Base-by-base conservation (phyloP, 805 yeast genomes). In the Candida xiaguanensis region DNA sequence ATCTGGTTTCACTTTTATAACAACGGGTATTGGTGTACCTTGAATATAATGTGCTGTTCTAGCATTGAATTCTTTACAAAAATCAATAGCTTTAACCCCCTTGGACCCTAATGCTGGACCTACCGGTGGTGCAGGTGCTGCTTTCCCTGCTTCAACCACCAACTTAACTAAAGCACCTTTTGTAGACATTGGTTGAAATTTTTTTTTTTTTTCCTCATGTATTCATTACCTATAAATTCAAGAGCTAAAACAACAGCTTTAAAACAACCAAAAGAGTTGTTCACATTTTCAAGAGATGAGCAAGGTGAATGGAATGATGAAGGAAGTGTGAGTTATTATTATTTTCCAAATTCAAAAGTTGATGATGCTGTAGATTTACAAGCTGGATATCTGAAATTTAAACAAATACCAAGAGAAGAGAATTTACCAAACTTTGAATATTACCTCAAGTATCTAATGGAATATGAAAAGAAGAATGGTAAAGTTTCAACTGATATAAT, bases 91-190 rank as follows among this genome's bases (percentile, higher is more conserved):
- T 60, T 93, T 93, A 34, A 93, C 95, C 72, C 99, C 99, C 62
- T 91, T 91, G 43, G 98, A 91, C 50, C 99, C 99, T 36, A 93
- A 72, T 0, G 98, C 99, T 33, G 99, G 99, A 49, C 99, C 99
- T 20, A 93, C 98, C 5, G 99, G 99, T 20, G 99, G 99, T 2
- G 96, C 83, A 30, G 99, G 98, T 2, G 97, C 93, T 0, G 99
- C 99, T 60, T 89, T 86, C 3, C 98, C 98, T 4, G 99, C 98
- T 7, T 91, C 96, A 3, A 91, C 98, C 36, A 91, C 81, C 44
- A 91, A 77, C 63, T 91, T 93, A 39, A 91, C 88, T 51, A 90
- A 56, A 28, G 82, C 68, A 58, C 80, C 83, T 59, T 80, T 85
- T 18, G 43, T 17, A 25, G 46, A 19, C 43, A 39, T 39, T 3